Evolutionary conservation across 2,329 filamentous ascomycete species (phyloP), one percentile per base, ranked within the genome.

Genomic region (Claviceps digitariae): DNA sequence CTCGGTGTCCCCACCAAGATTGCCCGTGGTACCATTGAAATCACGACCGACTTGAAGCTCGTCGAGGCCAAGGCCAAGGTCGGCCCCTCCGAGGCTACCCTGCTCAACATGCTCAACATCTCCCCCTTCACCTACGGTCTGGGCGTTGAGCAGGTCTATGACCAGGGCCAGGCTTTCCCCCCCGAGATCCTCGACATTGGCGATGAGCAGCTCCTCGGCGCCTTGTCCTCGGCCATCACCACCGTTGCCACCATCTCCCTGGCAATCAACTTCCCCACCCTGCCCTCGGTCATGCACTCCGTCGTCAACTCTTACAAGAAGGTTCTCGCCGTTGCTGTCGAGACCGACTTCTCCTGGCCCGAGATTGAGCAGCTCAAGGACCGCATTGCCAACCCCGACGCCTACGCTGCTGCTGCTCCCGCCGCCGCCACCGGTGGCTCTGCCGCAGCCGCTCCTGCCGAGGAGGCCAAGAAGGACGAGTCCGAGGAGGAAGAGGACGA

Each of bases 1-100:
- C 93, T 98, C 76, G 91, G 91, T 89, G 90, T 98, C 72, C 93
- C 93, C 72, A 98, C 93, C 83, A 98, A 98, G 90, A 98, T 98
- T 78, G 93, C 93, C 72, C 93, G 93, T 95, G 94, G 93, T 94
- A 98, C 93, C 78, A 98, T 98, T 78, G 93, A 98, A 88, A 98
- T 98, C 72, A 96, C 90, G 61, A 80, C 84, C 67, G 93, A 98
- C 72, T 81, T 98, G 67, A 97, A 96, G 87, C 87, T 98, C 74
- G 86, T 97, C 69, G 90, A 95, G 81, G 82, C 88, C 62, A 84
- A 84, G 65, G 79, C 54, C 81, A 97, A 95, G 83, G 94, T 98
- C 80, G 93, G 94, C 74, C 85, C 93, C 70, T 98, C 93, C 71
- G 93, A 98, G 82, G 93, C 93, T 64, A 95, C 91, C 69, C 83